Evolutionary conservation across 805 yeast genomes (phyloP).

Genomic region (Lipomyces starkeyi): DNA sequence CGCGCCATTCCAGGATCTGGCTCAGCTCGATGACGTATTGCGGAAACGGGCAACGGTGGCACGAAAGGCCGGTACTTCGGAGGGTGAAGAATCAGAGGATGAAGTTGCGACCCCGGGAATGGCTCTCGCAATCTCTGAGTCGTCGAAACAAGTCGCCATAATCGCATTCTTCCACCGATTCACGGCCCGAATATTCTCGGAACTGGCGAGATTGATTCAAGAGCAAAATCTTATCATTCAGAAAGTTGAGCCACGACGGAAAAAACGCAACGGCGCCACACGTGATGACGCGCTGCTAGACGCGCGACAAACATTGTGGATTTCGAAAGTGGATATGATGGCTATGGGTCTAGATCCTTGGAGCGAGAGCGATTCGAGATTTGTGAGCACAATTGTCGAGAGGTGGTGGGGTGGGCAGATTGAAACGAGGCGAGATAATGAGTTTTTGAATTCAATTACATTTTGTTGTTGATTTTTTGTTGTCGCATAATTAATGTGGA

Average conservation of each 20-base stretch:
- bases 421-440: slow-evolving; percentile 42
- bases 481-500: not conserved
- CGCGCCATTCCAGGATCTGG: slow-evolving; percentile 34
- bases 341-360: slow-evolving; percentile 68
- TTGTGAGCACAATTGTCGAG: slow-evolving; percentile 51
- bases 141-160: slow-evolving; percentile 38
- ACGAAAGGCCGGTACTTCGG: not conserved
- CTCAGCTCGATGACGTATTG: slow-evolving; percentile 28
- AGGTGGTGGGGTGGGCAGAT: slow-evolving; percentile 58
- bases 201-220: slow-evolving; percentile 26
- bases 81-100: slow-evolving; percentile 17
- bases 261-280: slow-evolving; percentile 3
- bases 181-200: slow-evolving; percentile 37
- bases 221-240: slow-evolving; percentile 29
- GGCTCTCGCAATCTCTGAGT: slow-evolving; percentile 24
- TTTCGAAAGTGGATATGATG: slow-evolving; percentile 52
- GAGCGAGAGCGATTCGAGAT: slow-evolving; percentile 53
- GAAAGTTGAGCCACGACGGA: slow-evolving; percentile 23
- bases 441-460: slow-evolving; percentile 42
- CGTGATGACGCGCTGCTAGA: not conserved
- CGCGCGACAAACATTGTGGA: slow-evolving; percentile 30
- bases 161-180: slow-evolving; percentile 40
- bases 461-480: slow-evolving; percentile 40
- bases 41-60: slow-evolving; percentile 20
- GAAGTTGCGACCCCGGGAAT: slow-evolving; percentile 12